Conservation (phyloP, 495 filamentous ascomycete genomes). For the Clohesyomyces aquaticus region DNA sequence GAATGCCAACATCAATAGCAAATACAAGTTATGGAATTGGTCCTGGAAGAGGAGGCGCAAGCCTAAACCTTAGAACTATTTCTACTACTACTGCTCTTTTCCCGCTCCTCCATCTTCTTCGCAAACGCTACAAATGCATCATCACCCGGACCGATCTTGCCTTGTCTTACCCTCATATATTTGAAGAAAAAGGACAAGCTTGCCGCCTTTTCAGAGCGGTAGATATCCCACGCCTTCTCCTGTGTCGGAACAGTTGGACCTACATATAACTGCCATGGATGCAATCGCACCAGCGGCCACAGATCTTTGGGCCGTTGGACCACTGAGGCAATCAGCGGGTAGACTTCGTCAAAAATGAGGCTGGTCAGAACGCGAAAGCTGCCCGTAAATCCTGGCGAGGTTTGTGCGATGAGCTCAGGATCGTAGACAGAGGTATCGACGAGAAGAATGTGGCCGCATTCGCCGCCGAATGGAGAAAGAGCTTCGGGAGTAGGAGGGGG, state of each 20-base stretch:
- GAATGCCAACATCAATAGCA: too few species aligned
- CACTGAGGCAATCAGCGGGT: conserved; percentile 10
- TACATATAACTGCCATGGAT: conserved; percentile 25
- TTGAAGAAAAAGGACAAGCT: not conserved
- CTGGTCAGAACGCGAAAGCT: conserved; percentile 6
- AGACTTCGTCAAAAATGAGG: conserved; percentile 27
- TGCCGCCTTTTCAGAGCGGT: not conserved
- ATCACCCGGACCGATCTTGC: too few species aligned
- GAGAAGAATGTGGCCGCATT: conserved; percentile 10
- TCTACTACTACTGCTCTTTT: not conserved
- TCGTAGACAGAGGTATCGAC: conserved; percentile 4
- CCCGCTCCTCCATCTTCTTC: not conserved
- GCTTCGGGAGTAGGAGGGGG: not conserved
- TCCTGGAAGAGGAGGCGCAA: not conserved
- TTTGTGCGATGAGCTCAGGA: not conserved
- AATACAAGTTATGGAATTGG: too few species aligned
- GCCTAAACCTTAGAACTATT: not conserved
- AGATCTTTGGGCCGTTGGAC: conserved; percentile 5
- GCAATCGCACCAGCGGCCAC: conserved; percentile 20
- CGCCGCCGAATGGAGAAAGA: not conserved
- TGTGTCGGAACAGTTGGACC: conserved; percentile 10
- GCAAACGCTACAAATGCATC: too few species aligned
- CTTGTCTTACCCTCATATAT: not conserved
- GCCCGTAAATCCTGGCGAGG: conserved; percentile 11
- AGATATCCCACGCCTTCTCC: conserved; percentile 27